Evolutionary conservation across 2,329 filamentous ascomycete genomes (phyloP).

Genomic region (Ascocoryne sarcoides): DNA sequence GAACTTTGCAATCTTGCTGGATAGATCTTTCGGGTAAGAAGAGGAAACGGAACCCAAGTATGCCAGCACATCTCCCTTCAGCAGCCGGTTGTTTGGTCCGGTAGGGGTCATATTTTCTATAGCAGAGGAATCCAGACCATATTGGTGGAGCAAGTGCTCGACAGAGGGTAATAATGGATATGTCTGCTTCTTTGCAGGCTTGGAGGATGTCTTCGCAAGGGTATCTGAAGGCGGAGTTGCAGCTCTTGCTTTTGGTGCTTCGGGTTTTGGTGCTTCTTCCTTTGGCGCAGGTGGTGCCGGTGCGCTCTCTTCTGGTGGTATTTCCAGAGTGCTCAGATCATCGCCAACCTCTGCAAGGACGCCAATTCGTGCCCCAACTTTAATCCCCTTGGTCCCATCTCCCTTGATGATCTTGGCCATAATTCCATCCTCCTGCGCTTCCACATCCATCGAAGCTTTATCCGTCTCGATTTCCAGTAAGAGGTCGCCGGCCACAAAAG

Average conservation of each 20-base stretch:
- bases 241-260: conserved; percentile 13
- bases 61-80: conserved; percentile 93
- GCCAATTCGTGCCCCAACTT: conserved; percentile 74
- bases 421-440: conserved; percentile 82
- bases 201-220: conserved; percentile 31
- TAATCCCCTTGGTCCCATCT: conserved; percentile 66
- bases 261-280: conserved; percentile 23
- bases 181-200: conserved; percentile 52
- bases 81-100: conserved; percentile 76
- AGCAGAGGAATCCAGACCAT: conserved; percentile 67
- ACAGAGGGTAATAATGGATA: conserved; percentile 79
- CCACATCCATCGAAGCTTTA: conserved; percentile 91
- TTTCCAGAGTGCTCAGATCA: conserved; percentile 63
- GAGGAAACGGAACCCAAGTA: conserved; percentile 72
- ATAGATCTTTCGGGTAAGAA: conserved; percentile 62
- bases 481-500: conserved; percentile 75
- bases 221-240: conserved; percentile 7
- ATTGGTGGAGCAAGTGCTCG: conserved; percentile 67
- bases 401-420: conserved; percentile 72
- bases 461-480: conserved; percentile 89
- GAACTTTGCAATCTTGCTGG: conserved; percentile 64
- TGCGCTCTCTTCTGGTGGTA: conserved; percentile 57
- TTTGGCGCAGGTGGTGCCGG: conserved; percentile 47
- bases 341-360: conserved; percentile 76
- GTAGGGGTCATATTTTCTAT: conserved; percentile 76